Evolutionary conservation across 176 grass and related monocot genomes (phyloP).

Genomic region (Rhynchospora pubera): DNA sequence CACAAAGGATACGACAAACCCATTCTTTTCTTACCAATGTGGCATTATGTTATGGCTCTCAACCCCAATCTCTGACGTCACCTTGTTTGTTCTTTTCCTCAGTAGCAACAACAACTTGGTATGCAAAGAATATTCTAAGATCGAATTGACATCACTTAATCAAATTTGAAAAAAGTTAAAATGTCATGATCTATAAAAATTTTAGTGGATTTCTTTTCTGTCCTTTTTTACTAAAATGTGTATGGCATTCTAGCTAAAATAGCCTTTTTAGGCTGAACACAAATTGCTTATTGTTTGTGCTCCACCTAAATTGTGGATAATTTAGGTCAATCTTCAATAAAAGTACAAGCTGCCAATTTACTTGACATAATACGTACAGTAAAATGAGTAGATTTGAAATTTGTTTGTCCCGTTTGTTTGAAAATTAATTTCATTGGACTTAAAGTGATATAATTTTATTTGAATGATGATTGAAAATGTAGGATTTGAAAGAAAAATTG

Average conservation of each 20-base stretch:
- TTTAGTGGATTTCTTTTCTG: neutral
- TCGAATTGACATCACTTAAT: constrained; percentile 31
- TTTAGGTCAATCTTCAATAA: neutral
- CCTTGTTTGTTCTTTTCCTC: constrained; percentile 18
- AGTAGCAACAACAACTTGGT: constrained; percentile 12
- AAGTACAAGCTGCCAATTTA: neutral
- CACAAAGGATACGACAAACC: constrained; percentile 49
- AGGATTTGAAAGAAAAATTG: too few species aligned
- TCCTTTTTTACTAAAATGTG: neutral
- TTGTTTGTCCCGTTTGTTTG: too few species aligned
- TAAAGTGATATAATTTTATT: neutral
- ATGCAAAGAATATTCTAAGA: constrained; percentile 29
- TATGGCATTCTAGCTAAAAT: neutral
- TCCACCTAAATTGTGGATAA: neutral
- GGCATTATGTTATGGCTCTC: constrained; percentile 20
- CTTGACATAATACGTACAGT: neutral
- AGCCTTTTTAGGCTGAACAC: neutral
- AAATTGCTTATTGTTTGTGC: neutral
- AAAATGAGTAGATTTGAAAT: neutral
- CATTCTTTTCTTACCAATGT: constrained; percentile 40
- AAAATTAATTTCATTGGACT: too few species aligned
- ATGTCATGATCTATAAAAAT: constrained; percentile 17
- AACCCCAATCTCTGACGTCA: constrained; percentile 28
- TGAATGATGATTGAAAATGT: neutral
- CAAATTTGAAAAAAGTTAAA: constrained; percentile 19